Evolutionary conservation across 768 basidiomycete species (phyloP).

Genomic region (Trametes sanguinea): DNA sequence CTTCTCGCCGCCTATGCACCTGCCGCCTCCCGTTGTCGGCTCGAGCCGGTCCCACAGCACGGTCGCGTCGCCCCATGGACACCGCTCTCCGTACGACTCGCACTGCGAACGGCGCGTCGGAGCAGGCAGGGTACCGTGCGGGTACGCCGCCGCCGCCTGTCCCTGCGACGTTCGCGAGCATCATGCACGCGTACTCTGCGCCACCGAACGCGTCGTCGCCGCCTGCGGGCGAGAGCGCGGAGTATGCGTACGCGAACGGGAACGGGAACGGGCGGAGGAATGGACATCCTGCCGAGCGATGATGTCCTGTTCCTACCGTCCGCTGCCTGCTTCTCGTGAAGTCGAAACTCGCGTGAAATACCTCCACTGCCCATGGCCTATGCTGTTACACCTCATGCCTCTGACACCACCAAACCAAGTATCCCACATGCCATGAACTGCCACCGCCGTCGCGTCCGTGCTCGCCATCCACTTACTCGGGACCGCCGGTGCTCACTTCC

Average conservation of each 20-base stretch:
- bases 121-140: constrained; percentile 4
- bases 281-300: constrained; percentile 19
- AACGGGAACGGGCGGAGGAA: constrained; percentile 19
- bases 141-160: constrained; percentile 35
- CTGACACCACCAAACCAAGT: neutral
- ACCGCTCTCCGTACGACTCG: constrained; percentile 31
- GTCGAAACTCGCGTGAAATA: neutral
- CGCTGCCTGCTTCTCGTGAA: neutral
- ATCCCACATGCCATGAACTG: too few relatives aligned
- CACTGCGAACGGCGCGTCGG: constrained; percentile 1
- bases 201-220: constrained; percentile 31
- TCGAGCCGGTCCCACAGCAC: constrained; percentile 23
- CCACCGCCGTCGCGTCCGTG: neutral
- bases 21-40: constrained; percentile 7
- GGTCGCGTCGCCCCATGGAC: constrained; percentile 28
- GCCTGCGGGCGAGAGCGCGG: constrained; percentile 32
- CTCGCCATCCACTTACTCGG: neutral
- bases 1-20: constrained; percentile 21
- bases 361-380: neutral
- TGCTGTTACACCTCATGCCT: neutral
- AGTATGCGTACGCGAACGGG: constrained; percentile 31
- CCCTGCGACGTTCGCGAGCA: constrained; percentile 63
- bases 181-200: constrained; percentile 69
- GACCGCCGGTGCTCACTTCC: neutral
- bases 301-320: neutral